Evolutionary conservation across 768 basidiomycete genomes (phyloP).

Genomic region (Suillus plorans): DNA sequence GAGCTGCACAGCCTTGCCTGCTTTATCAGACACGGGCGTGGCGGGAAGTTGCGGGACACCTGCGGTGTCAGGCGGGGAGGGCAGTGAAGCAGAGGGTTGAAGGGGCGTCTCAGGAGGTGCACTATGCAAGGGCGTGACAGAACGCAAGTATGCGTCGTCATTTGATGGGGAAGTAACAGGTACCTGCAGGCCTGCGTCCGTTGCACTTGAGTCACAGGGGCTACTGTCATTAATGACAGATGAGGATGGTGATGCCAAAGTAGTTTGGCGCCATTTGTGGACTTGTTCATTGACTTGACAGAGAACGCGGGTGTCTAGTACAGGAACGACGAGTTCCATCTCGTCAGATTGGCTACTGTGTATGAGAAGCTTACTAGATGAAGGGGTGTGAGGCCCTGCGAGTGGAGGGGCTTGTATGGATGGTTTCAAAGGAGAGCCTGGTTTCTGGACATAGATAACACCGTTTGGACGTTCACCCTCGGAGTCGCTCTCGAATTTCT

Average conservation of each 20-base stretch:
- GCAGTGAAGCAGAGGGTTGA: conserved; percentile 13
- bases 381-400: conserved; percentile 9
- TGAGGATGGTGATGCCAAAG: conserved; percentile 20
- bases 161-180: conserved; percentile 7
- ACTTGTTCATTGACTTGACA: conserved; percentile 37
- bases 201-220: not conserved
- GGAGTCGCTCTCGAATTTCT: conserved; percentile 12
- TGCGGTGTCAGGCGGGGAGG: conserved; percentile 26
- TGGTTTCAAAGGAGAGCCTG: conserved; percentile 35
- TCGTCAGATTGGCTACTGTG: conserved; percentile 73
- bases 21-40: conserved; percentile 32
- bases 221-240: conserved; percentile 11
- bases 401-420: conserved; percentile 29
- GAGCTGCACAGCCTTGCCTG: conserved; percentile 52
- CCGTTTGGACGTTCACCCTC: conserved; percentile 8
- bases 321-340: conserved; percentile 45
- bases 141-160: conserved; percentile 10
- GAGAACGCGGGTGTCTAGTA: conserved; percentile 24
- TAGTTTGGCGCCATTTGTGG: conserved; percentile 42
- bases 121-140: conserved; percentile 7
- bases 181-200: not conserved
- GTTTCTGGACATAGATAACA: conserved; percentile 13
- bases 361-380: conserved; percentile 37
- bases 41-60: conserved; percentile 22
- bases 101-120: conserved; percentile 17